Evolutionary conservation across 1,284 basidiomycete species (phyloP), one percentile per base, ranked within the genome.

Genomic region (Apiotrichum siamense): DNA sequence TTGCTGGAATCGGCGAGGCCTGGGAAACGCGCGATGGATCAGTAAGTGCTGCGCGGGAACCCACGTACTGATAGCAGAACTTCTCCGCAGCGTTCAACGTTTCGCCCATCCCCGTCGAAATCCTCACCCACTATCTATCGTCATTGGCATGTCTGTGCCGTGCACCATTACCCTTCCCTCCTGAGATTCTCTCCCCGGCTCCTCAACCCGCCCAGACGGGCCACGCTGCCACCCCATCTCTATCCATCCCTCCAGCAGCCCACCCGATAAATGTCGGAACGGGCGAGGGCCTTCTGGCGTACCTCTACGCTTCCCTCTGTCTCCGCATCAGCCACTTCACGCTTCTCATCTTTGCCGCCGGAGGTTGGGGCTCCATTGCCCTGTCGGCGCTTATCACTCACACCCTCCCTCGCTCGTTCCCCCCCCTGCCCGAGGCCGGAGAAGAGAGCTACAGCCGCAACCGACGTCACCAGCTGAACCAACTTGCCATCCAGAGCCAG

Each of bases 291-390:
- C 62, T 74, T 0, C 60, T 76, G 4, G 67, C 74, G 0, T 64
- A 63, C 35, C 63, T 76, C 5, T 70, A 74, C 55, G 63, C 65
- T 1, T 47, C 60, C 3, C 59, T 69, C 26, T 66, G 70, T 2
- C 60, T 75, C 18, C 66, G 69, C 4, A 68, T 71, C 39, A 63
- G 66, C 32, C 66, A 72, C 35, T 69, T 73, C 36, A 50, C 65
- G 9, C 84, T 88, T 60, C 77, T 85, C 25, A 77, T 88, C 17
- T 93, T 88, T 87, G 83, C 84, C 27, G 81, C 85, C 2, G 88
- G 88, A 65, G 90, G 89, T 23, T 91, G 87, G 87, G 87, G 87
- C 9, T 81, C 83, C 0, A 77, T 87, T 26, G 84, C 88, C 3
- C 84, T 90, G 57, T 83, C 82, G 15, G 81, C 81, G 7, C 82